phyloP scores from a whole-genome alignment of 2,329 filamentous ascomycete genomes.

The Passalora sequoiae region DNA sequence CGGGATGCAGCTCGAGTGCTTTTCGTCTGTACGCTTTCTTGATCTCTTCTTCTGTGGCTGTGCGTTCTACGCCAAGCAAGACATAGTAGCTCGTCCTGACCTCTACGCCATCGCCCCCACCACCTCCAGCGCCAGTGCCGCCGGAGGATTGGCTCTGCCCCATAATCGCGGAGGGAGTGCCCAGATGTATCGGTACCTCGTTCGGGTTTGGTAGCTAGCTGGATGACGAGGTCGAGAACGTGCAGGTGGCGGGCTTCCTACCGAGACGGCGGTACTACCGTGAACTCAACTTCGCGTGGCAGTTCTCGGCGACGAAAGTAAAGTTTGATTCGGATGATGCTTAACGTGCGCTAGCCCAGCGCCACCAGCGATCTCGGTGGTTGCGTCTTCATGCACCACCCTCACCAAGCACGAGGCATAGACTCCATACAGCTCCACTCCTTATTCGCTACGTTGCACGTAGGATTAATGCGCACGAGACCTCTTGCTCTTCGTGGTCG shows the following conservation, averaged over 20 bases:
- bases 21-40: constrained; percentile 89
- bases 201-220: no score
- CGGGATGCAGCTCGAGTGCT: constrained; percentile 88
- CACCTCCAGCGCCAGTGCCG: constrained; percentile 22
- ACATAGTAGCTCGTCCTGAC: constrained; percentile 79
- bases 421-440: no score
- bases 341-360: neutral
- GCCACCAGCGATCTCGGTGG: neutral
- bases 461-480: no score
- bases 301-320: neutral
- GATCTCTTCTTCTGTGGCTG: constrained; percentile 81
- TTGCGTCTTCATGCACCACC: neutral
- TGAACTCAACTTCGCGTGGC: neutral
- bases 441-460: no score
- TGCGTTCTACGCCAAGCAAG: constrained; percentile 66
- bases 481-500: neutral
- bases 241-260: neutral
- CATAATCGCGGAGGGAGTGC: constrained; percentile 36
- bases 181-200: no score
- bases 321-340: neutral
- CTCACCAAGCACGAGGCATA: no score
- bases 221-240: neutral
- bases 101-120: constrained; percentile 24
- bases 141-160: constrained; percentile 44
- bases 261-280: neutral